Conservation (phyloP, 306 rosid genomes). For the Trichosanthes cucumerina region DNA sequence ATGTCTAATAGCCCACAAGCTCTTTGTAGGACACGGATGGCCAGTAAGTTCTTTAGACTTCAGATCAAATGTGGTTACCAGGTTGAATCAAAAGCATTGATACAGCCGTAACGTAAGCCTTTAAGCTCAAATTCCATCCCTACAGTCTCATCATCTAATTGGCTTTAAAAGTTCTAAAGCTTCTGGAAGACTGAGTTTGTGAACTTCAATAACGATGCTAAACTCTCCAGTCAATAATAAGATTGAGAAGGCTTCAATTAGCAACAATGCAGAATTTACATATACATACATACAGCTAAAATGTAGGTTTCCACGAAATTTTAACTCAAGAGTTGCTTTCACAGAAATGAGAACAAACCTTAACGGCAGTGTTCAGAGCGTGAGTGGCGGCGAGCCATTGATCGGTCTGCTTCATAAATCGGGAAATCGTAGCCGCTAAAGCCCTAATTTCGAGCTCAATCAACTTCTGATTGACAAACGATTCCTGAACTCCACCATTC, state of each 20-base stretch:
- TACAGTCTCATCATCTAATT: not conserved
- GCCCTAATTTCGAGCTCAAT: constrained; percentile 74
- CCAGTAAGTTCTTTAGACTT: not conserved
- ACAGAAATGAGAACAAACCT: constrained; percentile 30
- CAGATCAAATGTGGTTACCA: not conserved
- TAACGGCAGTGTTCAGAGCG: constrained; percentile 63
- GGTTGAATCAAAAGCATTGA: not conserved
- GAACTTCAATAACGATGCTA: not conserved
- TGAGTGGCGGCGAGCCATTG: constrained; percentile 78
- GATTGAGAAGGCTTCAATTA: not conserved
- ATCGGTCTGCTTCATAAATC: constrained; percentile 76
- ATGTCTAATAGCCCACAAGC: not conserved
- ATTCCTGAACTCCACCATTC: constrained; percentile 63
- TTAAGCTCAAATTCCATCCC: not conserved
- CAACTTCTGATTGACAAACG: constrained; percentile 63
- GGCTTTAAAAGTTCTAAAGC: not conserved
- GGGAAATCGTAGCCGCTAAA: constrained; percentile 38
- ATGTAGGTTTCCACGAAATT: not conserved
- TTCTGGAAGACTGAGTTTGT: not conserved
- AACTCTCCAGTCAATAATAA: not conserved
- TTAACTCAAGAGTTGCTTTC: not conserved
- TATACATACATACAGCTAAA: not conserved
- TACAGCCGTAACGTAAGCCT: not conserved
- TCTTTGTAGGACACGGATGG: not conserved
- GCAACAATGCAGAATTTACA: not conserved